phyloP scores from a whole-genome alignment of 768 basidiomycete species.

The Suillus hirtellus region DNA sequence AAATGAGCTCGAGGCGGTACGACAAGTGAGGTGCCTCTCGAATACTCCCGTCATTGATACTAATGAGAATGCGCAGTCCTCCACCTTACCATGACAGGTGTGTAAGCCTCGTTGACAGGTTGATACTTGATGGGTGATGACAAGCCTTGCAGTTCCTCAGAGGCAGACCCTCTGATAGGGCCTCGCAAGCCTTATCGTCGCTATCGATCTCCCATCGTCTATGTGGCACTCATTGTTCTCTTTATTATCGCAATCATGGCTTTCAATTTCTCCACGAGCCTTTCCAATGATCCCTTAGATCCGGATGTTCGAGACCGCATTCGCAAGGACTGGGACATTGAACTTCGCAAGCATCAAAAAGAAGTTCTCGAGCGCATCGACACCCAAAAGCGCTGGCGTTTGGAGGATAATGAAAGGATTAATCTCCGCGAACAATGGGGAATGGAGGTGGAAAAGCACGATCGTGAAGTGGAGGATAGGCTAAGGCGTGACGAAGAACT shows the following conservation, averaged over 20 bases:
- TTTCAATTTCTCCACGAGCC: slow-evolving; percentile 6
- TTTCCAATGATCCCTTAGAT: slow-evolving; percentile 23
- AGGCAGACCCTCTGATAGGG: slow-evolving; percentile 1
- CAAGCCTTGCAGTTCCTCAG: not conserved
- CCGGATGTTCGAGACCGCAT: slow-evolving; percentile 23
- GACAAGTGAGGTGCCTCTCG: not conserved
- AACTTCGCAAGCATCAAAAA: slow-evolving; percentile 21
- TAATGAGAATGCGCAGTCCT: not conserved
- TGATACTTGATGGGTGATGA: not conserved
- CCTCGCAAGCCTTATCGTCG: not conserved
- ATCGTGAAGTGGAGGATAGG: slow-evolving; percentile 19
- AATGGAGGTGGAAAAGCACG: not conserved
- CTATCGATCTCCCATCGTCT: not conserved
- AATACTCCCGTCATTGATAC: not conserved
- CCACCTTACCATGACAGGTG: not conserved
- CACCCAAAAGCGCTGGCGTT: slow-evolving; percentile 19
- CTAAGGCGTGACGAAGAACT: slow-evolving; percentile 14
- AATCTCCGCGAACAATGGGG: slow-evolving; percentile 1
- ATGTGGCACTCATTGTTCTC: not conserved
- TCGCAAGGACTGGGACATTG: slow-evolving; percentile 23
- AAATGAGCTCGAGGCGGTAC: not conserved
- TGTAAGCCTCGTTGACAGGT: not conserved
- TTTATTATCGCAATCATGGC: not conserved
- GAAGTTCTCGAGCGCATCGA: slow-evolving; percentile 14
- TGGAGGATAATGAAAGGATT: slow-evolving; percentile 17